Evolutionary conservation across 2,329 filamentous ascomycete genomes (phyloP), one percentile per base, ranked within the genome.

Genomic region (Aspergillus pseudoterreus): DNA sequence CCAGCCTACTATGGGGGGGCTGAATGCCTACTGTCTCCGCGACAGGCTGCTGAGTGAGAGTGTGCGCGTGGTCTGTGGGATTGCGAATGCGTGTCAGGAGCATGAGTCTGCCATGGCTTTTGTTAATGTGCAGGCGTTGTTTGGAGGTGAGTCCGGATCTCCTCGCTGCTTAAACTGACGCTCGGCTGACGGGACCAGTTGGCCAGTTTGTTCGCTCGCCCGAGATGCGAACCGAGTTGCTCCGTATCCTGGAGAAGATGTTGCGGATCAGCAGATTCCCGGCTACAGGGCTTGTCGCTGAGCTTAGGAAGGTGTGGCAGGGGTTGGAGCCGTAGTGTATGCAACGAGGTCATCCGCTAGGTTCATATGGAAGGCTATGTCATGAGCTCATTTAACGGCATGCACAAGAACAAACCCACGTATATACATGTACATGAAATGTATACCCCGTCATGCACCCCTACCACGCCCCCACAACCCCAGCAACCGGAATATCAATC

Each of bases 1-100:
- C 48, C 74, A 77, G 49, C 79, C 79, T 1, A 75, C 75, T 0
- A 66, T 69, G 24, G 75, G 76, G 2, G 78, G 78, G 0, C 74
- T 78, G 33, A 67, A 74, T 12, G 76, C 75, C 6, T 79, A 78
- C 55, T 35, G 47, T 14, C 45, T 39, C 2, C 53, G 54, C 32
- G 55, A 61, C 24, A 57, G 50, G 49, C 57, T 43, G 45, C 55
- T 57, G 10, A 45, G 19, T 4, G 53, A 57, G 15, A 57, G 55
- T 15, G 57, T 61, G 4, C 52, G 50, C 11, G 55, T 43, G 47
- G 57, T 52, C n/a, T 52, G 50, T 11, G 45, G 45, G 2, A 52
- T 52, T 27, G 50, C 50, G 4, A 56, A 54, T 43, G 52, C 60
- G 0, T 54, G 57, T 17, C 55, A 58, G 33, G 51, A 56, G 12